Evolutionary conservation across 768 basidiomycete genomes (phyloP).

Genomic region (Xerocomellus intermedius): DNA sequence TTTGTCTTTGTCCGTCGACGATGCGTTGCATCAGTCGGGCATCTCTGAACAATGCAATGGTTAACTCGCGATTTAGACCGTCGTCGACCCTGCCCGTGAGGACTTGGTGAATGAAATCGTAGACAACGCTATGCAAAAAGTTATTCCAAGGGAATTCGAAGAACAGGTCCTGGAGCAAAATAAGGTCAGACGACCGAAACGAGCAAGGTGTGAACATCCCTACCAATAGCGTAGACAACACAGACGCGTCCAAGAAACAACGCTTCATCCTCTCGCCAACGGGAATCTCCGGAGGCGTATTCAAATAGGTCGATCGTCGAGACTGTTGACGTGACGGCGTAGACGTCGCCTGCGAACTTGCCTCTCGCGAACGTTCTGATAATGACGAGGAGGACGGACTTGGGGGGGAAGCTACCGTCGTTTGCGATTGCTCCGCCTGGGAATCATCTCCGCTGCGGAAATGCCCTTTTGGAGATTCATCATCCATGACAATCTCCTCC

Average conservation of each 20-base stretch:
- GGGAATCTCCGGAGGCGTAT: slow-evolving; percentile 42
- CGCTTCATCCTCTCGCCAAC: slow-evolving; percentile 81
- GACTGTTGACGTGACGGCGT: slow-evolving; percentile 56
- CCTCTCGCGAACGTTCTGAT: slow-evolving; percentile 33
- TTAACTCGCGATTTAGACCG: slow-evolving; percentile 83
- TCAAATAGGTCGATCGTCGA: slow-evolving; percentile 41
- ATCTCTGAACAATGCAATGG: slow-evolving; percentile 82
- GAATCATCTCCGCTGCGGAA: slow-evolving; percentile 25
- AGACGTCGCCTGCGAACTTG: slow-evolving; percentile 35
- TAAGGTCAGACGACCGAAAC: background rate
- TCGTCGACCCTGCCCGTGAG: slow-evolving; percentile 82
- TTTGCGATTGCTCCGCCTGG: slow-evolving; percentile 32
- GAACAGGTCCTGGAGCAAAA: slow-evolving; percentile 71
- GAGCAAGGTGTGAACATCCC: slow-evolving; percentile 28
- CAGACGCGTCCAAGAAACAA: slow-evolving; percentile 68
- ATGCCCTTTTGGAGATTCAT: slow-evolving; percentile 47
- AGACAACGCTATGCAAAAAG: slow-evolving; percentile 94
- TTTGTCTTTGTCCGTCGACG: slow-evolving; percentile 78
- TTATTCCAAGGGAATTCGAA: slow-evolving; percentile 98
- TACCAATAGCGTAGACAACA: slow-evolving; percentile 77
- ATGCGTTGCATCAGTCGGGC: slow-evolving; percentile 81
- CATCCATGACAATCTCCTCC: slow-evolving; percentile 81
- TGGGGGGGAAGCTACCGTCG: slow-evolving; percentile 30
- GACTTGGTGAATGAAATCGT: slow-evolving; percentile 94
- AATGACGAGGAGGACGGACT: slow-evolving; percentile 31